These are phyloP conservation scores for Withania somnifera DNA, from an alignment of 305 asterid species.

Conservation along the genomic window DNA sequence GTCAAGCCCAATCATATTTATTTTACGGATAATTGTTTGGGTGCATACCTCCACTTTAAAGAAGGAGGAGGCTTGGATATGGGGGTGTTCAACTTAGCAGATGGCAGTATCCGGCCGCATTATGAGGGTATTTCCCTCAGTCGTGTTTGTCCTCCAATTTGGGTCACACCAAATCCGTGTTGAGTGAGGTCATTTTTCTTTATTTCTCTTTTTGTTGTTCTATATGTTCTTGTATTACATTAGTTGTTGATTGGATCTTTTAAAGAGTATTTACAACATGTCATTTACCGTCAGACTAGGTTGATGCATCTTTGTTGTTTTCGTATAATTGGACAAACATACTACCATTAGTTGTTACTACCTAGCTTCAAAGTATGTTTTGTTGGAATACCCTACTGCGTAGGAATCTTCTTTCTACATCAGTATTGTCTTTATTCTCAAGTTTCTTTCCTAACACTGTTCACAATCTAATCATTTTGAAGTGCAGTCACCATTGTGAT, in stretches of 20 bases:
- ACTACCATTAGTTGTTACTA: too few relatives aligned
- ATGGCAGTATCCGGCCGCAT: background rate
- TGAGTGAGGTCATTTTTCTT: background rate
- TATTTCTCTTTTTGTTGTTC: background rate
- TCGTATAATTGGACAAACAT: too few relatives aligned
- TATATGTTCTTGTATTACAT: too few relatives aligned
- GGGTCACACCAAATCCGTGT: background rate
- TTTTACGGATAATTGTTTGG: background rate
- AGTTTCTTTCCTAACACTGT: background rate
- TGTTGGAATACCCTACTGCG: background rate
- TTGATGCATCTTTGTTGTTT: too few relatives aligned
- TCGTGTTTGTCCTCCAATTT: background rate
- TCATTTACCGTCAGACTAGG: too few relatives aligned
- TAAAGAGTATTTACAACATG: too few relatives aligned
- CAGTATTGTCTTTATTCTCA: background rate
- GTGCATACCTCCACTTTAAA: background rate
- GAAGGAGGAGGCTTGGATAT: background rate
- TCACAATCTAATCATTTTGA: background rate
- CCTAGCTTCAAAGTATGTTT: background rate
- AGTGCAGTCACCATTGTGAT: background rate
- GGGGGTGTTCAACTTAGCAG: background rate
- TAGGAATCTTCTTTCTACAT: too few relatives aligned
- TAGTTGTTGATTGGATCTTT: too few relatives aligned
- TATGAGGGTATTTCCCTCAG: background rate
- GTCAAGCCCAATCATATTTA: background rate